Base-by-base conservation (phyloP, 345 rosid genomes). In the Lepidium sativum region DNA sequence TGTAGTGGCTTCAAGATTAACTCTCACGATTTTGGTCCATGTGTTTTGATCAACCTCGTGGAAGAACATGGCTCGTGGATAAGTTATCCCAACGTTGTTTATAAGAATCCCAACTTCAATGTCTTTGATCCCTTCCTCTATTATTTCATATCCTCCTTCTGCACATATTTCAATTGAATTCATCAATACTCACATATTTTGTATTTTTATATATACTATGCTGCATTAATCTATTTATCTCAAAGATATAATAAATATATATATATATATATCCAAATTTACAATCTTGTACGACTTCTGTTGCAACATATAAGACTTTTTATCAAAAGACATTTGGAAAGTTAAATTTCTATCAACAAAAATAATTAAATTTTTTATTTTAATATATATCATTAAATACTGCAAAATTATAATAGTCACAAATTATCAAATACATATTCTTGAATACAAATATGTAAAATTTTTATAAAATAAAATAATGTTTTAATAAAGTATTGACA, bases 31-130 rank as follows among this genome's bases (percentile, higher is more conserved):
- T 3, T 78, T 72, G 83, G 68, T 83, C 99, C 86, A 88, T 23
- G 69, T 65, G 31, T 60, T 59, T 79, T 86, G 92, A 3, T 83
- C 92, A 50, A 94, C 80, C 72, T 94, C 96, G 17, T 94, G 87
- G 60, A 94, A 94, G 54, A 69, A 94, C 77, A 79, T 77, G 27
- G 99, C 99, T 3, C 25, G 38, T 4, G 89, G 95, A 68, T 90
- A 88, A 15, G 96, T 83, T 6, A 90, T 73, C n/a, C 97, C 97
- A 4, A 85, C 95, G 32, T 88, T 94, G 59, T 94, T 94, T 20
- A 94, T 75, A 76, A 94, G 34, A 18, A 94, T 61, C 2, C 99
- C 99, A 5, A 94, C 81, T 38, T 86, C 92, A 17, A 80, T 1
- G 17, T 72, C 95, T 49, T 73, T 54, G 0, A 79, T 74, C 11